A percentile compares a stretch with the other conserved stretches of the same genome.
Evolutionary conservation across 2,329 filamentous ascomycete genomes (phyloP).

Genomic region (Sclerotinia spermophila): DNA sequence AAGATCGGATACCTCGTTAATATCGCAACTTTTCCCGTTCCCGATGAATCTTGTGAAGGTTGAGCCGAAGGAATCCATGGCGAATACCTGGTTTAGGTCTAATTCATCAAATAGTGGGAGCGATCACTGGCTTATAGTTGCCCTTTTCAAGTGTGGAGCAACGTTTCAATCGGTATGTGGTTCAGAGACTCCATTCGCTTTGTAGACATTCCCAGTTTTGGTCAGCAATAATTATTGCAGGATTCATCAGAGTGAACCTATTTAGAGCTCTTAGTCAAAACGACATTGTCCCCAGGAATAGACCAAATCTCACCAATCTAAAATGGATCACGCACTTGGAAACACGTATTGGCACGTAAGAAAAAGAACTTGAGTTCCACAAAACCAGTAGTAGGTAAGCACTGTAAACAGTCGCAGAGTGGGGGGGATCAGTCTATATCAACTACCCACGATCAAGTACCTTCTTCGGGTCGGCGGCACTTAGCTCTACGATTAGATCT

Average conservation of each 20-base stretch:
- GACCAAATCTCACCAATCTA: background rate
- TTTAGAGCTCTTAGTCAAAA: constrained; percentile 11
- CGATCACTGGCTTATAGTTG: constrained; percentile 17
- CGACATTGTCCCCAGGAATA: background rate
- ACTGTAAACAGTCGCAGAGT: constrained; percentile 10
- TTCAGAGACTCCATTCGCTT: constrained; percentile 5
- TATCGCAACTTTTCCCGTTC: constrained; percentile 16
- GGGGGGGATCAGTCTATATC: background rate
- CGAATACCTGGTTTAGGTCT: background rate
- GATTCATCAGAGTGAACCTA: background rate
- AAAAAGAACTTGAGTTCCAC: constrained; percentile 4
- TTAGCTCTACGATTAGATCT: background rate
- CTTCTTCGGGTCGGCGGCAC: constrained; percentile 15
- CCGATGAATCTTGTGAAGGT: background rate
- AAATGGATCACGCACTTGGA: background rate
- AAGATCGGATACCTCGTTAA: constrained; percentile 12
- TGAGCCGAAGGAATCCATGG: background rate
- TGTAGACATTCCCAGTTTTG: background rate
- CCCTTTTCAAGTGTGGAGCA: background rate
- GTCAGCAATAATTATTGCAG: constrained; percentile 8
- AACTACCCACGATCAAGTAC: background rate
- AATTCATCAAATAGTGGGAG: background rate
- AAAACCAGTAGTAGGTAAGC: constrained; percentile 13
- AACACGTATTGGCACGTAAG: constrained; percentile 6
- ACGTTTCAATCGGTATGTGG: background rate